These are phyloP conservation scores for Themeda triandra DNA, from an alignment of 176 grass and related monocot species.

Conservation along the genomic window DNA sequence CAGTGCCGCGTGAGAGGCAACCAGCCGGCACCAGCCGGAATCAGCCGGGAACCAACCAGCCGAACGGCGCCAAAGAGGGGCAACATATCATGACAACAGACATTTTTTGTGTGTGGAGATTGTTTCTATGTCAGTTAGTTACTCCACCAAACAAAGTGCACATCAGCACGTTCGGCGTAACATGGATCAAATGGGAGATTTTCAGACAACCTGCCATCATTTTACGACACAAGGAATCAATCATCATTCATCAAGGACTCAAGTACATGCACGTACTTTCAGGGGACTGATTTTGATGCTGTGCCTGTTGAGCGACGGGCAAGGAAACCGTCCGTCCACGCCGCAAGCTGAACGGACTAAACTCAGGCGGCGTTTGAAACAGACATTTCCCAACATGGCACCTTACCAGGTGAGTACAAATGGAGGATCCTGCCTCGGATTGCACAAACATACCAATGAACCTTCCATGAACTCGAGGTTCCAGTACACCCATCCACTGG, in stretches of 20 bases:
- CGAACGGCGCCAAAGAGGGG: no score
- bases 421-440: conserved; percentile 10
- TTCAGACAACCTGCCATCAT: background rate
- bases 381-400: background rate
- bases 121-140: background rate
- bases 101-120: background rate
- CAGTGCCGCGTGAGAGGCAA: no score
- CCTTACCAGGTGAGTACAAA: conserved; percentile 10
- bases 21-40: no score
- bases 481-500: background rate
- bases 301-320: background rate
- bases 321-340: conserved; percentile 7
- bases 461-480: conserved; percentile 20
- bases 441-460: conserved; percentile 16
- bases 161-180: background rate
- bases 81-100: background rate
- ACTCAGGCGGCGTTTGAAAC: background rate
- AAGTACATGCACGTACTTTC: background rate
- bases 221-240: background rate
- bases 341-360: background rate
- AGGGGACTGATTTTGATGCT: background rate
- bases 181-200: background rate
- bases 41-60: no score
- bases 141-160: background rate
- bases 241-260: background rate